Percentiles rank a stretch among this genome's conserved stretches.
Evolutionary conservation across 1,284 basidiomycete genomes (phyloP).

Genomic region (Lentinula novae-zelandiae): DNA sequence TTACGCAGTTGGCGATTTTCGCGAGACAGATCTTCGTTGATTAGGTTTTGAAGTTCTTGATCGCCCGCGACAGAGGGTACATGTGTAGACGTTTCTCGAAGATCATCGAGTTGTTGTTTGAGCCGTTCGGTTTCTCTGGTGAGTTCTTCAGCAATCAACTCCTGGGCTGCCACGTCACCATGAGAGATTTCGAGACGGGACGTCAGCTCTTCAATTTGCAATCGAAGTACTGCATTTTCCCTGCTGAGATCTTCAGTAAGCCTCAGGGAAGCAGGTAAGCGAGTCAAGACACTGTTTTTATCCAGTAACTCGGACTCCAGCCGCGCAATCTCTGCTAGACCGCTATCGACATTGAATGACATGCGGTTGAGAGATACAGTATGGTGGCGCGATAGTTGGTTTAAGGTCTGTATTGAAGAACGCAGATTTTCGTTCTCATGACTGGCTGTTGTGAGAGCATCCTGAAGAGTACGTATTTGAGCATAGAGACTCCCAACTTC

Average conservation of each 20-base stretch:
- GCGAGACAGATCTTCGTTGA: conserved; percentile 18
- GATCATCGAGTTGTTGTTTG: conserved; percentile 13
- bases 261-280: conserved; percentile 4
- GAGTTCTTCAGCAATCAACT: conserved; percentile 11
- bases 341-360: neutral
- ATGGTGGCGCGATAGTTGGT: conserved; percentile 3
- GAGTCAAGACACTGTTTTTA: conserved; percentile 2
- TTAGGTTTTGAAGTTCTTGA: conserved; percentile 17
- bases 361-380: conserved; percentile 1
- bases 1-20: conserved; percentile 14
- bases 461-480: conserved; percentile 11
- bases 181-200: conserved; percentile 7
- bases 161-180: conserved; percentile 14
- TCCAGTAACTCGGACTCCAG: conserved; percentile 5
- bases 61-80: conserved; percentile 15
- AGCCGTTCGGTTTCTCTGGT: conserved; percentile 10
- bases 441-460: conserved; percentile 4
- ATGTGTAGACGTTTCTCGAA: conserved; percentile 12
- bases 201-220: conserved; percentile 10
- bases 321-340: neutral
- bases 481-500: conserved; percentile 1
- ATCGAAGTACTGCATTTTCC: conserved; percentile 15
- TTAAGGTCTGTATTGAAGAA: conserved; percentile 9
- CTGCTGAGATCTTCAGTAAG: conserved; percentile 9
- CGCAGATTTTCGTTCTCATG: conserved; percentile 13